phyloP scores from a whole-genome alignment of 2,329 filamentous ascomycete genomes.

The Botrytis aclada region DNA sequence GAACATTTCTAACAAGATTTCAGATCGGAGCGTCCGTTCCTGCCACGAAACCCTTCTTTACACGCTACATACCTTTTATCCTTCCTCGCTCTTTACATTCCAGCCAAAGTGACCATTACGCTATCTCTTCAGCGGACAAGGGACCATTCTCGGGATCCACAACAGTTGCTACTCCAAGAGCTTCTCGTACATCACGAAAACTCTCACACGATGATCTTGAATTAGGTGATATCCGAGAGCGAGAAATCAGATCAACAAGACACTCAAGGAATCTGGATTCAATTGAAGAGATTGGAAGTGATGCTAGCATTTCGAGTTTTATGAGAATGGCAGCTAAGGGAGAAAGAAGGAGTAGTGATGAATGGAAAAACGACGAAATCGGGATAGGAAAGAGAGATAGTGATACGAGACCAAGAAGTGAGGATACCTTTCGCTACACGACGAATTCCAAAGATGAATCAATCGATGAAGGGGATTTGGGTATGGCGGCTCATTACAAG shows the following conservation, averaged over 20 bases:
- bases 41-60: conserved; percentile 45
- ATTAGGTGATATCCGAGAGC: not conserved
- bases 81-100: not conserved
- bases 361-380: not conserved
- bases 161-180: not conserved
- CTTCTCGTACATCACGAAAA: not conserved
- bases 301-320: not conserved
- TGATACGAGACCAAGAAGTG: not conserved
- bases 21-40: conserved; percentile 45
- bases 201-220: not conserved
- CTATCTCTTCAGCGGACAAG: not conserved
- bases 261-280: not conserved
- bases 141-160: not conserved
- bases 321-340: not conserved
- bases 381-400: not conserved
- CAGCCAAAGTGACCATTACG: not conserved
- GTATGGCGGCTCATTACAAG: not conserved
- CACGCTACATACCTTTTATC: conserved; percentile 37
- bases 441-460: not conserved
- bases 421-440: not conserved
- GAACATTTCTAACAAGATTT: not conserved
- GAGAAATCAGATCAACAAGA: not conserved
- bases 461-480: not conserved
- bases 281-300: not conserved
- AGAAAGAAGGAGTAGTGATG: not conserved